Evolutionary conservation across 441 rosid species (phyloP).

Genomic region (Arabidopsis hybrid): DNA sequence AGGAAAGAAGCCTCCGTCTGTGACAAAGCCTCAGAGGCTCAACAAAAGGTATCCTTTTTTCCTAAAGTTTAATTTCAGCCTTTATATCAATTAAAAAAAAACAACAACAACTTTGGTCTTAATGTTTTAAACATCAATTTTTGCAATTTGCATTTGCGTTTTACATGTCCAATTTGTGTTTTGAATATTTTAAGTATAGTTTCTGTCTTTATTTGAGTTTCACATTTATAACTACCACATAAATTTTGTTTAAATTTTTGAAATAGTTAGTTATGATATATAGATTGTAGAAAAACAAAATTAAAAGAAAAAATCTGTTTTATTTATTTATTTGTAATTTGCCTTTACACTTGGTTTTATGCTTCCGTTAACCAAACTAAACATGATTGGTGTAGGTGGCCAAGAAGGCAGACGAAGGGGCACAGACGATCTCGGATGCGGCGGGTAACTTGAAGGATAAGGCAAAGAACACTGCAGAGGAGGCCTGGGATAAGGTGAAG

Average conservation of each 20-base stretch:
- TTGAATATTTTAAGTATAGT: background rate
- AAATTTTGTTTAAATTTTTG: background rate
- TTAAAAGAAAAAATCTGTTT: no score
- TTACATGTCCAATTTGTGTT: background rate
- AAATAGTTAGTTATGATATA: background rate
- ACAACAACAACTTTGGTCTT: background rate
- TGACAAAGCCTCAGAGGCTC: slow-evolving; percentile 44
- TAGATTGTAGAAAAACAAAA: no score
- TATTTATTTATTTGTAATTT: no score
- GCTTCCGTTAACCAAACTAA: background rate
- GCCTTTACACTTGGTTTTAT: no score
- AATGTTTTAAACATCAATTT: background rate
- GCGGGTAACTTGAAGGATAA: slow-evolving; percentile 56
- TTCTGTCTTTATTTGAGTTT: background rate
- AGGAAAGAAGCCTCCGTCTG: slow-evolving; percentile 41
- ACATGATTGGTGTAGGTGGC: slow-evolving; percentile 29
- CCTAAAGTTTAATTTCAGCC: background rate
- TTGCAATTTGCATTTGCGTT: background rate
- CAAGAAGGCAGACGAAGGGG: slow-evolving; percentile 51
- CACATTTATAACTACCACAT: background rate
- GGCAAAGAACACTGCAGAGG: slow-evolving; percentile 62
- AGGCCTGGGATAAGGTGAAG: slow-evolving; percentile 64
- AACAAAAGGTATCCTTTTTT: slow-evolving; percentile 35
- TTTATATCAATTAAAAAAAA: no score
- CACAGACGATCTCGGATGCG: slow-evolving; percentile 33